These are phyloP conservation scores for Hyphopichia pseudoburtonii DNA, from an alignment of 1,139 yeast genomes.

Conservation along the genomic window DNA sequence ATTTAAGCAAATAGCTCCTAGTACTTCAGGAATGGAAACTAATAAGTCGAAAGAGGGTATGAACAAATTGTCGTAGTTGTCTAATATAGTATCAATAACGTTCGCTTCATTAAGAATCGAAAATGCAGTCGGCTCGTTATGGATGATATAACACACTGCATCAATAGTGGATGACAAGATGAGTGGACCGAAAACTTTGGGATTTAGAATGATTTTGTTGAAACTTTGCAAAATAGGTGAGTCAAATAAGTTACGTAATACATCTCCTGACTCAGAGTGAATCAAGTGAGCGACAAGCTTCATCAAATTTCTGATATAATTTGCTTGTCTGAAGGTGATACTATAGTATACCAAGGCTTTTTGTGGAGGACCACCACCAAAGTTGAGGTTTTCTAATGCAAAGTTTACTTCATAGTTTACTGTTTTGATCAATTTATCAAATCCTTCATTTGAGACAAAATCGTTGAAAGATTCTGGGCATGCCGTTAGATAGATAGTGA, in stretches of 20 bases:
- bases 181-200: conserved; percentile 65
- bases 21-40: conserved; percentile 66
- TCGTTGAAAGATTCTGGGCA: conserved; percentile 51
- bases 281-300: conserved; percentile 66
- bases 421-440: conserved; percentile 57
- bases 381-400: conserved; percentile 57
- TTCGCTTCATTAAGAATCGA: conserved; percentile 78
- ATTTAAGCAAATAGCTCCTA: conserved; percentile 83
- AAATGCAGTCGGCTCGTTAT: conserved; percentile 90
- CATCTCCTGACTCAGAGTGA: conserved; percentile 75
- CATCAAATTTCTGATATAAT: conserved; percentile 53
- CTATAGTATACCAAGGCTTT: conserved; percentile 55
- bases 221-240: conserved; percentile 69
- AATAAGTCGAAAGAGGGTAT: conserved; percentile 61
- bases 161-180: conserved; percentile 66
- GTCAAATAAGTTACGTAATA: conserved; percentile 82
- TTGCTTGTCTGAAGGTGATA: conserved; percentile 66
- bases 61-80: conserved; percentile 51
- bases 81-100: conserved; percentile 64
- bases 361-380: conserved; percentile 53
- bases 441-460: conserved; percentile 69
- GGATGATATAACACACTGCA: conserved; percentile 70
- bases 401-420: conserved; percentile 67
- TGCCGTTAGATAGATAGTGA: conserved; percentile 53
- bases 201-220: conserved; percentile 58